Base-by-base conservation (phyloP, 129 eudicot genomes). In the Arctium lappa region DNA sequence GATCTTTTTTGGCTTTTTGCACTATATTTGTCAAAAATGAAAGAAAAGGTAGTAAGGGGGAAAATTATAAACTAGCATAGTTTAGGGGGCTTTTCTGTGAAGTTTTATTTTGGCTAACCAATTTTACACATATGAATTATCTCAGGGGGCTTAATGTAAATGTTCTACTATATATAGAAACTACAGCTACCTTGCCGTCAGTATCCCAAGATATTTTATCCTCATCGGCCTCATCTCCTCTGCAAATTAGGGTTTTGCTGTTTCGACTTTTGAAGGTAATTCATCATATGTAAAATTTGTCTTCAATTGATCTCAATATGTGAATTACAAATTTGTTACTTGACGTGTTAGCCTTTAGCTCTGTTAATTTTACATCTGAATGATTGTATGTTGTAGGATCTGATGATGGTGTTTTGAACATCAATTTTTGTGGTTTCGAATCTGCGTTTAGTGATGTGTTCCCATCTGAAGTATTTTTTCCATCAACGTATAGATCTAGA, bases 241-340 rank as follows among this genome's bases (percentile, higher is more conserved):
- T 75, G 69, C 86, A 76, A 71, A 69, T 79, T 84, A 79, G 84
- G 81, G 87, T 85, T 85, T 85, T 73, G 76, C 72, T 8, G 29
- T 34, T 56, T 76, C 77, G 11, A 9, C 73, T 10, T 85, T 63
- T 69, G 62, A 66, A 85, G 87, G 87, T 85, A 30, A 80, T 15
- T n/a, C 72, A 31, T 84, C 74, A 27, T 30, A 37, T 78, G 38
- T n/a, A 60, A 42, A 27, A 44, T 79, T 37, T 29, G 32, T 75
- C 53, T 22, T 82, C 84, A 6, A 73, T 53, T 65, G 60, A 73
- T 73, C 60, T 18, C 1, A 39, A 10, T 37, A 2, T 73, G 10
- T 39, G 77, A 69, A 9, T 50, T 34, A 27, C 9, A 1, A 68
- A 69, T 36, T 7, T 38, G 37, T 18, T 69, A 1, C 50, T 60